Evolutionary conservation across 1,139 yeast genomes (phyloP).

Genomic region (Magnusiomyces suaveolens): DNA sequence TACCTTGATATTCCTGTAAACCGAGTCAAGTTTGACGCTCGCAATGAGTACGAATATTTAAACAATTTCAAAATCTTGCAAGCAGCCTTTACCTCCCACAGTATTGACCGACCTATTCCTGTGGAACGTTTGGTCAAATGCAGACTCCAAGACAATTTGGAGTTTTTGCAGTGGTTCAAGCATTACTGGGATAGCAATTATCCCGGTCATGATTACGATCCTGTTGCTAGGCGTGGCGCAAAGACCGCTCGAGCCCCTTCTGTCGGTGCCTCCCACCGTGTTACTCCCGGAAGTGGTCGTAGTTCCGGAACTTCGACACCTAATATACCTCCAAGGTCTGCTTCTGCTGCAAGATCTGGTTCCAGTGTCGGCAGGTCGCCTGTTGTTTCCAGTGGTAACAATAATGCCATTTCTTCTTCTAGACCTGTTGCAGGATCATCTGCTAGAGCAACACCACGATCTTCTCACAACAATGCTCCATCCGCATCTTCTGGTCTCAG

Average conservation of each 20-base stretch:
- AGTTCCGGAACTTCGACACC: too few relatives aligned
- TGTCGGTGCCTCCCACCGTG: slow-evolving; percentile 1
- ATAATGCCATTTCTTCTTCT: too few relatives aligned
- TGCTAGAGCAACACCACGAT: too few relatives aligned
- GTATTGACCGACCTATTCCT: slow-evolving; percentile 64
- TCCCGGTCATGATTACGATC: slow-evolving; percentile 60
- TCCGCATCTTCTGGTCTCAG: too few relatives aligned
- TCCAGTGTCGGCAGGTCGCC: too few relatives aligned
- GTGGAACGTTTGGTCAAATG: slow-evolving; percentile 79
- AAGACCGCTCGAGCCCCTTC: background rate
- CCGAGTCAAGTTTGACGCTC: slow-evolving; percentile 61
- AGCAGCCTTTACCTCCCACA: slow-evolving; percentile 59
- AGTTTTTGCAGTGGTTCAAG: slow-evolving; percentile 87
- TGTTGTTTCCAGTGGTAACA: too few relatives aligned
- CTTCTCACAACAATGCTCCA: too few relatives aligned
- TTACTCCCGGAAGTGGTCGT: background rate
- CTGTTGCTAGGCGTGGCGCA: slow-evolving; percentile 27
- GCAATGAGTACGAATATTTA: slow-evolving; percentile 66
- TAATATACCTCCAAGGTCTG: too few relatives aligned
- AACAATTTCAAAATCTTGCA: slow-evolving; percentile 81
- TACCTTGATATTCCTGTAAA: slow-evolving; percentile 72
- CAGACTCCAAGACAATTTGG: slow-evolving; percentile 85
- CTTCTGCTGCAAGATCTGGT: too few relatives aligned
- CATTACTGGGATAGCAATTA: slow-evolving; percentile 70
- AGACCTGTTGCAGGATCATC: too few relatives aligned